A percentile compares a stretch with the other conserved stretches of the same genome.
phyloP scores from a whole-genome alignment of 345 rosid species.

The Toxicodendron radicans region DNA sequence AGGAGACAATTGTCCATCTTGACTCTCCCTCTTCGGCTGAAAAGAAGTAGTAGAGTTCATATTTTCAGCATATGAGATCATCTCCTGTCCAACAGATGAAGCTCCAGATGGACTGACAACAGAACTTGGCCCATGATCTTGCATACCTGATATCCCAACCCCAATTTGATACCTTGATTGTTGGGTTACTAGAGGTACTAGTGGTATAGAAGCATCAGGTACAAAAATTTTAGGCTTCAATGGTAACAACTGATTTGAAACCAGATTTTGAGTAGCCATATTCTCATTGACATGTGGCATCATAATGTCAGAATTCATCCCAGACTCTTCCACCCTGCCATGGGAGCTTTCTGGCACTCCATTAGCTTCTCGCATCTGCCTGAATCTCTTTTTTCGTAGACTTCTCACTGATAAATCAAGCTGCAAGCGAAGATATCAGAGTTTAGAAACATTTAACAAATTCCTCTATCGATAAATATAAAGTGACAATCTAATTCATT shows the following conservation, averaged over 20 bases:
- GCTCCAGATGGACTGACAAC: conserved; percentile 47
- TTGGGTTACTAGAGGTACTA: conserved; percentile 47
- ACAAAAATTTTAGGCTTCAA: conserved; percentile 54
- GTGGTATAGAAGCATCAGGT: conserved; percentile 50
- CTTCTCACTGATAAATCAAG: conserved; percentile 63
- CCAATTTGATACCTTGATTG: conserved; percentile 59
- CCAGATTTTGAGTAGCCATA: conserved; percentile 50
- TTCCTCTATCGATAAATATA: conserved; percentile 10
- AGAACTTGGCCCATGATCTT: conserved; percentile 60
- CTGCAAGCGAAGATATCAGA: conserved; percentile 40
- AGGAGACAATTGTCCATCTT: conserved; percentile 64
- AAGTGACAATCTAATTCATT: conserved; percentile 10
- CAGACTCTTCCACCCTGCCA: conserved; percentile 44
- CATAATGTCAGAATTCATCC: conserved; percentile 49
- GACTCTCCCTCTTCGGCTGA: conserved; percentile 71
- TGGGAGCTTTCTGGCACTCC: conserved; percentile 68
- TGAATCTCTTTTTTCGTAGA: conserved; percentile 67
- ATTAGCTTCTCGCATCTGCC: conserved; percentile 64
- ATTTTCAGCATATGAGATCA: conserved; percentile 54
- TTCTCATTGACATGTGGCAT: conserved; percentile 60
- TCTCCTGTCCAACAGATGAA: conserved; percentile 66
- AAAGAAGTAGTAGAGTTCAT: conserved; percentile 49
- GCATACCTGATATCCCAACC: conserved; percentile 50
- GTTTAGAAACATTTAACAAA: conserved; percentile 13
- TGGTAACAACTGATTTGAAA: conserved; percentile 43